phyloP scores from a whole-genome alignment of 1,284 basidiomycete genomes.

The Mycosarcoma mackinlayi region DNA sequence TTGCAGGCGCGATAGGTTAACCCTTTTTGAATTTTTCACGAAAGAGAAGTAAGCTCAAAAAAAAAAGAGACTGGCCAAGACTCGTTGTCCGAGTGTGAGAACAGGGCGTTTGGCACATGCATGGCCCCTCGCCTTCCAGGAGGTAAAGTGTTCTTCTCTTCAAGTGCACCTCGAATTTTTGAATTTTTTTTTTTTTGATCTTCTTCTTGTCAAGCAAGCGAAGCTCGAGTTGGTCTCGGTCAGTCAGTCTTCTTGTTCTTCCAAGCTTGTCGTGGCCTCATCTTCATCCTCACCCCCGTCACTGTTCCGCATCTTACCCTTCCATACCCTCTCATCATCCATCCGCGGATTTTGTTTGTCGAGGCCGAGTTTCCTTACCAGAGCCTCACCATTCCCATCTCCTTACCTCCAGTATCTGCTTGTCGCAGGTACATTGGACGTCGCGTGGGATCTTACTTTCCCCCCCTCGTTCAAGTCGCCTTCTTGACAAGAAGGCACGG shows the following conservation, averaged over 20 bases:
- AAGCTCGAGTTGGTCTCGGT: slow-evolving; percentile 3
- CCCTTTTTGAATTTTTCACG: too few relatives aligned
- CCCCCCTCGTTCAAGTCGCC: slow-evolving; percentile 14
- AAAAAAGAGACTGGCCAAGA: too few relatives aligned
- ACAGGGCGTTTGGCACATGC: too few relatives aligned
- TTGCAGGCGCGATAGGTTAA: too few relatives aligned
- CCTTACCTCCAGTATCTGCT: slow-evolving; percentile 8
- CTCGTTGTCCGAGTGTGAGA: too few relatives aligned
- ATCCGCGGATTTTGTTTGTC: slow-evolving; percentile 33
- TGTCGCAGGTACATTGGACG: slow-evolving; percentile 10
- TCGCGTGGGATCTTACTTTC: slow-evolving; percentile 3
- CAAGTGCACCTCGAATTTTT: slow-evolving; percentile 3
- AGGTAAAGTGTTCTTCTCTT: slow-evolving; percentile 33
- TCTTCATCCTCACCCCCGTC: slow-evolving; percentile 1
- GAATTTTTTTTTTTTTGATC: slow-evolving; percentile 17
- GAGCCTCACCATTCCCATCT: slow-evolving; percentile 5
- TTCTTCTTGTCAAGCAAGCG: slow-evolving; percentile 5
- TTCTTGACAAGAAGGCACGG: neutral
- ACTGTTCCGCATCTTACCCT: slow-evolving; percentile 16
- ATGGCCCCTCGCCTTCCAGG: too few relatives aligned
- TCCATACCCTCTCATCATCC: slow-evolving; percentile 15
- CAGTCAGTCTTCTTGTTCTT: neutral
- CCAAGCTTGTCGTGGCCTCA: slow-evolving; percentile 10
- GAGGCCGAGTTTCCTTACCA: slow-evolving; percentile 10
- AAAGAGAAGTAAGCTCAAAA: too few relatives aligned